phyloP scores from a whole-genome alignment of 208 protist species.

The Crithidia fasciculata region DNA sequence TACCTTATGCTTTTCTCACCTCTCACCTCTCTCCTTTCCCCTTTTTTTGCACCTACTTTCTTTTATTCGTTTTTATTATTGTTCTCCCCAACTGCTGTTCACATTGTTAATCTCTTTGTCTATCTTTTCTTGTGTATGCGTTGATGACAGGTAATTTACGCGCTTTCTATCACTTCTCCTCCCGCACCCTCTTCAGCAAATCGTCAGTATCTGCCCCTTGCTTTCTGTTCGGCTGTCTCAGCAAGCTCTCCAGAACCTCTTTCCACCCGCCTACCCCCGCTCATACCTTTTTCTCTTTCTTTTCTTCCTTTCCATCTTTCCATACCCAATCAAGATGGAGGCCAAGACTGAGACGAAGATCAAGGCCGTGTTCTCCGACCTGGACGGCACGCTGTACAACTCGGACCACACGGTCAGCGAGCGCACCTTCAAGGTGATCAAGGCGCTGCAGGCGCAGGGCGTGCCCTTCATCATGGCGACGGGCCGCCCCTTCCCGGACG shows the following conservation, averaged over 20 bases:
- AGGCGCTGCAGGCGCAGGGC: conserved; percentile 26
- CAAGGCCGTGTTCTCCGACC: conserved; percentile 41
- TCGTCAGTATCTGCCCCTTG: background rate
- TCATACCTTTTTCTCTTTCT: too few species aligned
- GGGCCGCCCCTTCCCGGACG: conserved; percentile 68
- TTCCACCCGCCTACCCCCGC: too few species aligned
- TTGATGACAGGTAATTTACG: background rate
- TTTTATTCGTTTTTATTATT: too few species aligned
- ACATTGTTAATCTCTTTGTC: background rate
- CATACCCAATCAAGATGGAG: too few species aligned
- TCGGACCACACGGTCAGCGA: conserved; percentile 34
- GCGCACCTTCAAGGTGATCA: conserved; percentile 43
- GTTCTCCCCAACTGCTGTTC: too few species aligned
- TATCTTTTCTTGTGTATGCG: background rate
- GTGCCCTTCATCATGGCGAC: conserved; percentile 66
- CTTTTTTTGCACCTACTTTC: too few species aligned
- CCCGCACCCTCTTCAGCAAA: background rate
- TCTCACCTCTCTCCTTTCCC: too few species aligned
- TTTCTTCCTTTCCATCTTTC: background rate
- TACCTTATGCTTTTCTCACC: too few species aligned
- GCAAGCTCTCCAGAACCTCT: too few species aligned
- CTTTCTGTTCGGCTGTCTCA: too few species aligned
- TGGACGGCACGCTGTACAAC: conserved; percentile 76
- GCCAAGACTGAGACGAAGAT: background rate
- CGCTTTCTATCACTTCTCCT: background rate